Base-by-base conservation (phyloP, 2,329 filamentous ascomycete genomes). In the Cercospora berteroae region DNA sequence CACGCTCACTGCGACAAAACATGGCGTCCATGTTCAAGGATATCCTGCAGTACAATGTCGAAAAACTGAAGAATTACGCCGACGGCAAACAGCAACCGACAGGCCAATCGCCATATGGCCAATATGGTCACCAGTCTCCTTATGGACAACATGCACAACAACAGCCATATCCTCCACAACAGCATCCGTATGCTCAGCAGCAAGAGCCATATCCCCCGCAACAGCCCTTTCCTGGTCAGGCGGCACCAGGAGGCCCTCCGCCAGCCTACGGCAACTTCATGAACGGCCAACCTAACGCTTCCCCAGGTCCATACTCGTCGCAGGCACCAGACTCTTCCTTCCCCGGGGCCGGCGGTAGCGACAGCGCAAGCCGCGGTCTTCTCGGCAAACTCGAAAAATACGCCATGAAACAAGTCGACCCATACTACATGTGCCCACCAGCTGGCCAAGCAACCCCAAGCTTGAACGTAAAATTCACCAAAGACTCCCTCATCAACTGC, bases 11-110 rank as follows among this genome's bases (percentile, higher is more conserved):
- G n/a, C n/a, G 20, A 59, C 13, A 20, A 5, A 59, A 4, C n/a
- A 60, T 60, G 58, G 36, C 58, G 33, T 44, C 58, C 9, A 60
- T 60, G 58, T 60, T 60, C 36, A 60, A 60, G 16, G 58, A 60
- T 23, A 60, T 60, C n/a, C 36, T 60, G 13, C 58, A 27, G 23
- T 42, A 60, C 18, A 60, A 60, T 6, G 33, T n/a, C 18, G 33
- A 60, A 12, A 60, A 39, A 10, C n/a, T 60, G 36, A 60, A 27
- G 58, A 36, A 31, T 23, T 44, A 60, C 20, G 25, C 16, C 25
- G 23, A 60, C 36, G 23, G 42, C 13, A 39, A 25, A 18, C 36
- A 27, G 36, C 58, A 42, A 13, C 16, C 58, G 1, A 48, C 31
- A 23, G 36, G 18, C 20, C 31, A 29, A 27, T 18, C n/a, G 25